Conservation (phyloP, 768 basidiomycete genomes). For the Mycena rebaudengoi region DNA sequence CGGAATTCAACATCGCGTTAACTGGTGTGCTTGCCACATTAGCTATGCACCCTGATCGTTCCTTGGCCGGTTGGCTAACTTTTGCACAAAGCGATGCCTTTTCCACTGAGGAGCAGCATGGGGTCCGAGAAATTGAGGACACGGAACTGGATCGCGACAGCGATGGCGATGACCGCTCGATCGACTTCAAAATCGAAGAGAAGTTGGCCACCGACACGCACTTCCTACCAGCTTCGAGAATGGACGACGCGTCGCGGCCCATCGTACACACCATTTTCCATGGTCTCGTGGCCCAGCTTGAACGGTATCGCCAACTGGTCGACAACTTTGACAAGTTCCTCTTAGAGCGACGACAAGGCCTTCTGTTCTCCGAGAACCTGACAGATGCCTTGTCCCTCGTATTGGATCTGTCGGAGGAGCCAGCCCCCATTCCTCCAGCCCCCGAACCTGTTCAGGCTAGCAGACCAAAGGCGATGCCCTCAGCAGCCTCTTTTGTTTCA, state of each 20-base stretch:
- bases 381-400: constrained; percentile 85
- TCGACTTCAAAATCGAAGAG: constrained; percentile 79
- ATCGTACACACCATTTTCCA: constrained; percentile 84
- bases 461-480: constrained; percentile 61
- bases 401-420: constrained; percentile 68
- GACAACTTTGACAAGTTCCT: constrained; percentile 87
- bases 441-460: constrained; percentile 44
- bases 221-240: constrained; percentile 68
- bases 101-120: constrained; percentile 18
- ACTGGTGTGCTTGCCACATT: constrained; percentile 84
- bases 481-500: constrained; percentile 72
- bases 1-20: constrained; percentile 88
- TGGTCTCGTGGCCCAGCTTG: constrained; percentile 82
- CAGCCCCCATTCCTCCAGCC: constrained; percentile 35
- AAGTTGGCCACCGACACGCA: constrained; percentile 65
- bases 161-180: constrained; percentile 82
- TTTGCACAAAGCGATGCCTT: constrained; percentile 59
- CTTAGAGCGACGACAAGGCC: constrained; percentile 84
- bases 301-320: constrained; percentile 78
- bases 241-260: constrained; percentile 79
- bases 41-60: constrained; percentile 86
- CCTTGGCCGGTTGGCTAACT: constrained; percentile 89
- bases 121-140: constrained; percentile 24
- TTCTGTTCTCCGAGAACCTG: constrained; percentile 91
- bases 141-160: constrained; percentile 48